These are phyloP conservation scores for Gastrodia elata DNA, from an alignment of 106 monocot species.

Conservation along the genomic window DNA sequence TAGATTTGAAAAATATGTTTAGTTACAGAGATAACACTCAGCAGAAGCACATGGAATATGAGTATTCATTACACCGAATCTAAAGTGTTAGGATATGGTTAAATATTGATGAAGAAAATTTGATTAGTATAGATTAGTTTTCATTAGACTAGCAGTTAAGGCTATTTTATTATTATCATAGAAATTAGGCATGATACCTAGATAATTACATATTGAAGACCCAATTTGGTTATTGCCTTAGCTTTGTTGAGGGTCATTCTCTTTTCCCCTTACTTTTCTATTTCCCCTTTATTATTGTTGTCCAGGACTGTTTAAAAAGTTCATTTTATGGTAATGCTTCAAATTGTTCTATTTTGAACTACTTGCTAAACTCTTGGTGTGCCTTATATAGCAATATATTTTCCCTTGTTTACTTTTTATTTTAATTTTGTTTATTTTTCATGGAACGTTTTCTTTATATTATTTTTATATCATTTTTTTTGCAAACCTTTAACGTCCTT, in stretches of 20 bases:
- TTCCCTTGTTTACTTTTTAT: too few relatives aligned
- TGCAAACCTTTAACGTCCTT: not conserved
- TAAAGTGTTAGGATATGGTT: not conserved
- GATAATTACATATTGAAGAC: not conserved
- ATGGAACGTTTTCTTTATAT: too few relatives aligned
- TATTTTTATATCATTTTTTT: too few relatives aligned
- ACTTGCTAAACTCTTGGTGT: not conserved
- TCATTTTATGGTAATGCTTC: not conserved
- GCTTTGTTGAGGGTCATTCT: not conserved
- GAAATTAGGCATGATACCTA: not conserved
- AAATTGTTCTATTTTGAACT: not conserved
- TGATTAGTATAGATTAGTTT: not conserved
- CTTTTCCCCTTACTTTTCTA: not conserved
- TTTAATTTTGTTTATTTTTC: too few relatives aligned
- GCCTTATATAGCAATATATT: not conserved
- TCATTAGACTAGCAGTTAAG: not conserved
- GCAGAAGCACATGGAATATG: not conserved
- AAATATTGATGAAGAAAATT: not conserved
- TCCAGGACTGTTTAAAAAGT: not conserved
- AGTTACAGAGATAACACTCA: not conserved
- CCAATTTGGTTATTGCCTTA: not conserved
- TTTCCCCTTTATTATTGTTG: too few relatives aligned
- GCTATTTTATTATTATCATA: not conserved
- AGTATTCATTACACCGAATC: not conserved
- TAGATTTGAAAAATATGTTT: not conserved